Evolutionary conservation across 106 monocot species (phyloP).

Genomic region (Cymbidium sinense): DNA sequence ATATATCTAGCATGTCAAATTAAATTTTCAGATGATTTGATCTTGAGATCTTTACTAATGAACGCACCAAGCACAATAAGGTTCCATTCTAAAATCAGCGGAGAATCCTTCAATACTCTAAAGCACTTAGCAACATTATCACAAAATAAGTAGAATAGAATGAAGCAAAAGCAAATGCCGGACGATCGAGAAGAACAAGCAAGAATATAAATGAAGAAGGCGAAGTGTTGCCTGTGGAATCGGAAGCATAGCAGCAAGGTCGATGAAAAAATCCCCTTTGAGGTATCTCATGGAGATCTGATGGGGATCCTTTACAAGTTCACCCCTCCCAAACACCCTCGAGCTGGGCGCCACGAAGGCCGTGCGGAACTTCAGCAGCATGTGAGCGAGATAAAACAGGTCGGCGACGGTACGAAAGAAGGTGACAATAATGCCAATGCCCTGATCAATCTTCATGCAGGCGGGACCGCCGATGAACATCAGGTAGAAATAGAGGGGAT

Average conservation of each 20-base stretch:
- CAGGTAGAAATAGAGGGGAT: constrained; percentile 84
- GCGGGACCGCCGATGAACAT: constrained; percentile 46
- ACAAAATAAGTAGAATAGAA: not conserved
- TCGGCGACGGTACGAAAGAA: constrained; percentile 63
- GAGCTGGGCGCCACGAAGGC: constrained; percentile 89
- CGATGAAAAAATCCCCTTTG: constrained; percentile 58
- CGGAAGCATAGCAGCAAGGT: constrained; percentile 68
- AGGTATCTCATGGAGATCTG: constrained; percentile 70
- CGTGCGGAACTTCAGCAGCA: constrained; percentile 77
- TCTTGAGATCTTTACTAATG: no score
- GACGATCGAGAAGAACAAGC: not conserved
- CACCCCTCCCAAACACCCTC: constrained; percentile 75
- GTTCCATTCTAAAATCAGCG: not conserved
- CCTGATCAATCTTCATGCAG: constrained; percentile 54
- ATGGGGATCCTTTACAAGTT: constrained; percentile 60
- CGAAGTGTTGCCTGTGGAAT: constrained; percentile 56
- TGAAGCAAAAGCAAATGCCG: not conserved
- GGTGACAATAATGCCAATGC: constrained; percentile 50
- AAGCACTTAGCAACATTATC: not conserved
- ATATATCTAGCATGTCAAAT: no score
- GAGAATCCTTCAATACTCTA: not conserved
- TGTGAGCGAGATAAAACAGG: constrained; percentile 49
- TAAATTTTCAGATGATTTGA: no score
- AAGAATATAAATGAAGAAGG: not conserved
- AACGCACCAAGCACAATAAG: no score